These are phyloP conservation scores for Coemansia sp. DNA, from an alignment of 192 early-diverging fungal species.

Conservation along the genomic window DNA sequence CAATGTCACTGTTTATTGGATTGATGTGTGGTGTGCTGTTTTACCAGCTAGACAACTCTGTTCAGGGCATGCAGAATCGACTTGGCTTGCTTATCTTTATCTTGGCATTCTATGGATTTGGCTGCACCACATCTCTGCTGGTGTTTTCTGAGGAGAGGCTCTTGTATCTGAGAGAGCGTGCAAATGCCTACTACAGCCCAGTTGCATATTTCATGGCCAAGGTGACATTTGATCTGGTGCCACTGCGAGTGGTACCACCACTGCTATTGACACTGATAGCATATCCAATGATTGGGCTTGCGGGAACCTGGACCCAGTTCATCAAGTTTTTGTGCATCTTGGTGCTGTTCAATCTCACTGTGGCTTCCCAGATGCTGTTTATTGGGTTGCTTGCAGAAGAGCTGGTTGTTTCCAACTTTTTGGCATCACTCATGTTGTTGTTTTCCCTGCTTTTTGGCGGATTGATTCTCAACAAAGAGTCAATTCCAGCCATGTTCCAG, in stretches of 20 bases:
- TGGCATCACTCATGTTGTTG: conserved; percentile 76
- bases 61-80: conserved; percentile 50
- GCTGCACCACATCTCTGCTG: conserved; percentile 52
- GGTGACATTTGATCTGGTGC: conserved; percentile 58
- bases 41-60: conserved; percentile 44
- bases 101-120: conserved; percentile 54
- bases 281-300: conserved; percentile 81
- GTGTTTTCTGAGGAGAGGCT: conserved; percentile 47
- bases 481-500: conserved; percentile 66
- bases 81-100: conserved; percentile 48
- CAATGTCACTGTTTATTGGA: conserved; percentile 34
- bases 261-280: conserved; percentile 76
- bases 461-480: conserved; percentile 82
- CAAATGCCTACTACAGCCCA: conserved; percentile 59
- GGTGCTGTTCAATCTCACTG: conserved; percentile 75
- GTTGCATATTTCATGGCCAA: conserved; percentile 61
- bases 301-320: conserved; percentile 57
- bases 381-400: conserved; percentile 73
- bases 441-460: conserved; percentile 91
- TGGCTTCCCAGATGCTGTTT: conserved; percentile 70
- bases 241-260: conserved; percentile 74
- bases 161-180: conserved; percentile 58
- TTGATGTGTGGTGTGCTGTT: conserved; percentile 55
- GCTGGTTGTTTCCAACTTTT: conserved; percentile 67
- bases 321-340: conserved; percentile 73